Percentiles rank a stretch among this genome's conserved stretches.
phyloP scores from a whole-genome alignment of 768 basidiomycete genomes.

The Trametes cubensis region DNA sequence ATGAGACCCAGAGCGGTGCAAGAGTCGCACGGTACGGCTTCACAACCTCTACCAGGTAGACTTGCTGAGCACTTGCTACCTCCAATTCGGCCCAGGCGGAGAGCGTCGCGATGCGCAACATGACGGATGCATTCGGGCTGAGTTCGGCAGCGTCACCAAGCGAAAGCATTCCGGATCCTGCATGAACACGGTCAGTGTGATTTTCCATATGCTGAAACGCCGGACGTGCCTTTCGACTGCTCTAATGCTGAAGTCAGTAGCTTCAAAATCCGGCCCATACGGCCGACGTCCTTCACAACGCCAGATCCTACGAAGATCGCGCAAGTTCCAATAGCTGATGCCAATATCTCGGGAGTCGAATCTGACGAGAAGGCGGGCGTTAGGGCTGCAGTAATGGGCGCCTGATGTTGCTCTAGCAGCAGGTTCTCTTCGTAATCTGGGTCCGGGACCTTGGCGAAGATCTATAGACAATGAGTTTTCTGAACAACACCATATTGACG shows the following conservation, averaged over 20 bases:
- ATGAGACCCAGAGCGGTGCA: conserved; percentile 84
- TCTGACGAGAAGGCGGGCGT: conserved; percentile 96
- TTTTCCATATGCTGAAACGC: background rate
- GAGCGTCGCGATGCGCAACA: conserved; percentile 89
- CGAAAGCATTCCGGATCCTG: conserved; percentile 82
- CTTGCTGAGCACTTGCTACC: conserved; percentile 71
- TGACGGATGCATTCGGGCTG: conserved; percentile 92
- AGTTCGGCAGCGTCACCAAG: conserved; percentile 86
- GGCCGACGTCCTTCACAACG: conserved; percentile 82
- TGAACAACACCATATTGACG: background rate
- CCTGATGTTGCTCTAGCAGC: conserved; percentile 95
- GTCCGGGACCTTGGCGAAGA: conserved; percentile 85
- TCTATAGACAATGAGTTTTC: conserved; percentile 45
- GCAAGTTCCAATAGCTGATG: conserved; percentile 90
- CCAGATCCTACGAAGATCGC: conserved; percentile 96
- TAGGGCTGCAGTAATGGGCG: conserved; percentile 95
- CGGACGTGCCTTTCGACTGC: conserved; percentile 78
- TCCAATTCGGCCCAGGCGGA: conserved; percentile 96
- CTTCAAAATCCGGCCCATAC: conserved; percentile 95
- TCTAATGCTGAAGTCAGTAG: conserved; percentile 85
- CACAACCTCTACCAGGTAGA: conserved; percentile 79
- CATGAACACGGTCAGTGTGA: background rate
- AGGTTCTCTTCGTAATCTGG: conserved; percentile 90
- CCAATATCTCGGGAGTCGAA: conserved; percentile 92
- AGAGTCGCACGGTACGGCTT: conserved; percentile 76